Conservation (phyloP, 164 flowering plant species). For the Vitis riparia region DNA sequence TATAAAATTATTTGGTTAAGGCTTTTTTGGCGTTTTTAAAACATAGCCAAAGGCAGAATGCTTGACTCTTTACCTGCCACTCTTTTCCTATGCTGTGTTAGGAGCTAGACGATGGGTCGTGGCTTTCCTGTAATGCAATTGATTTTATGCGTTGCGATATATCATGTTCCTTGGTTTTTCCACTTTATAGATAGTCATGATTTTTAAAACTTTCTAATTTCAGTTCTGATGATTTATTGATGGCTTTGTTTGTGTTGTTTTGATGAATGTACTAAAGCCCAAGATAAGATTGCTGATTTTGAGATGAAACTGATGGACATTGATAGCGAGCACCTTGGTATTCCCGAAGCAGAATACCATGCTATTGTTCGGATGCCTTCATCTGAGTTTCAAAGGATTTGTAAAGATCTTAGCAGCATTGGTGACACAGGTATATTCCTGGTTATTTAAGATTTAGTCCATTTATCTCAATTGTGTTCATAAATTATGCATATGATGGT, state of each 20-base stretch:
- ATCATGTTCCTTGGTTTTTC: too few species aligned
- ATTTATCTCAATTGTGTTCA: background rate
- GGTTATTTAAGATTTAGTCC: background rate
- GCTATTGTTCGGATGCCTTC: constrained; percentile 89
- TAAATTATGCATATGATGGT: background rate
- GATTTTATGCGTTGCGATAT: too few species aligned
- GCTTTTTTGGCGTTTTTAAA: too few species aligned
- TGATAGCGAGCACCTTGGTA: constrained; percentile 92
- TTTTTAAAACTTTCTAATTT: background rate
- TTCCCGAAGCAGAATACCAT: constrained; percentile 90
- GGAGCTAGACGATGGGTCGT: too few species aligned
- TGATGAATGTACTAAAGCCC: constrained; percentile 34
- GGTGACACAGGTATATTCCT: constrained; percentile 70
- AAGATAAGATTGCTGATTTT: constrained; percentile 81
- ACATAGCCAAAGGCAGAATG: too few species aligned
- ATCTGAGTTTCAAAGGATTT: constrained; percentile 77
- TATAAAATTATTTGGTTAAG: too few species aligned
- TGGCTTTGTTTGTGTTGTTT: background rate
- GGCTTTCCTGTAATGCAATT: too few species aligned
- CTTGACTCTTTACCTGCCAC: too few species aligned
- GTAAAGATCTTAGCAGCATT: constrained; percentile 77
- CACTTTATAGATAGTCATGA: too few species aligned
- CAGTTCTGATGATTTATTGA: background rate
- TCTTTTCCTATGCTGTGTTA: too few species aligned
- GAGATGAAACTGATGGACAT: constrained; percentile 97